Evolutionary conservation across 345 rosid species (phyloP), one percentile per base, ranked within the genome.

Genomic region (Microthlaspi erraticum): DNA sequence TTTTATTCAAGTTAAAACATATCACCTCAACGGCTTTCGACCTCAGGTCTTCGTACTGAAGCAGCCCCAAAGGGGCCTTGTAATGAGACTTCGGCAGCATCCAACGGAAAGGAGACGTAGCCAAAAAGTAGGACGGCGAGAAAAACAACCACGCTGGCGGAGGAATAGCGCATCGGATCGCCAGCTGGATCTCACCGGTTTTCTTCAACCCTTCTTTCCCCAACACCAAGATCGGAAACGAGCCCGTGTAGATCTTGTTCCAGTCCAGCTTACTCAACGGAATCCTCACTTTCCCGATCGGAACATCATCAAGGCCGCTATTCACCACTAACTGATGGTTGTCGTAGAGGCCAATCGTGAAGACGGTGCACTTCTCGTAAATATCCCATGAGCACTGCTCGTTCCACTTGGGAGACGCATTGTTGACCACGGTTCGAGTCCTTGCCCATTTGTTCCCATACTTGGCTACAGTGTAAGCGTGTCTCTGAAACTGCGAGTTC

Each of bases 391-490:
- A 29, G 4, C 58, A 66, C 57, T 66, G 77, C 37, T 73, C 72
- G 39, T 66, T 73, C 77, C 72, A 65, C 44, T 66, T 73, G 0
- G 68, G 78, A 5, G 68, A 58, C 5, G 7, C 6, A 1, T 5
- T 66, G 26, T 51, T 10, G 5, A 74, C 68, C 60, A 74, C 67
- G 20, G 78, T 66, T 50, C 78, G 60, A 18, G 68, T 74, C 62
- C 68, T 74, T 0, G 19, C 54, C 78, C 78, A 74, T 51, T 67
- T 74, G 2, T 59, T 66, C 5, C 78, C 78, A 3, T 74, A 74
- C 44, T 74, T 74, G 7, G 56, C 78, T 6, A 74, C 78, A 2
- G 59, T 73, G 2, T 74, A 74, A 18, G 48, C 31, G 5, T 41
- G 33, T 17, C 13, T 29, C 1, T 34, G 13, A 2, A 7, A 10